Conservation (phyloP, 352 stramenopile genomes). For the Elongisporangium anandrum region DNA sequence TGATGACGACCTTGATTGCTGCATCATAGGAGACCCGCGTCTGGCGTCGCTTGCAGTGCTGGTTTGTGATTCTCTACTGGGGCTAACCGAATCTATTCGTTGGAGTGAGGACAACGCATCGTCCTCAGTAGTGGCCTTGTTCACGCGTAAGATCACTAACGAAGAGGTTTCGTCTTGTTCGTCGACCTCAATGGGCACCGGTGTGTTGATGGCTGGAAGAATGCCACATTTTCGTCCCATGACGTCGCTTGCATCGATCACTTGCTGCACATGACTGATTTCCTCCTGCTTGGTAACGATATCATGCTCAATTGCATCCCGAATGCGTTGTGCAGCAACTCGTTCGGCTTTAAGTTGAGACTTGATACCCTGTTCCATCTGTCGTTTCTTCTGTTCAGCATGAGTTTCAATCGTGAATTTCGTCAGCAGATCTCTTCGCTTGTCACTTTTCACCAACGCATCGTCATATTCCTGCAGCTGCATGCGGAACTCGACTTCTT, state of each 20-base stretch:
- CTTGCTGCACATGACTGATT: constrained; percentile 22
- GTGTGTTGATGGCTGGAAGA: constrained; percentile 52
- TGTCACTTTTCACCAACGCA: constrained; percentile 35
- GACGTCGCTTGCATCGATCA: constrained; percentile 29
- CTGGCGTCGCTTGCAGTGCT: too few relatives aligned
- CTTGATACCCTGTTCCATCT: constrained; percentile 3
- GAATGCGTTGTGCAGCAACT: not conserved
- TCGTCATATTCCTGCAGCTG: constrained; percentile 42
- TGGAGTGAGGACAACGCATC: not conserved
- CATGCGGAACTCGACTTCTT: constrained; percentile 39
- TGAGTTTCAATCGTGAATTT: constrained; percentile 43
- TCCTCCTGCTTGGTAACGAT: constrained; percentile 8
- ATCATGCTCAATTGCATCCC: constrained; percentile 1
- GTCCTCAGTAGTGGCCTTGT: constrained; percentile 10
- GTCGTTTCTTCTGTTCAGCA: constrained; percentile 11
- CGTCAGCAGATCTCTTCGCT: constrained; percentile 34
- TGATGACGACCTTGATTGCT: not conserved
- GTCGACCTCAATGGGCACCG: constrained; percentile 9
- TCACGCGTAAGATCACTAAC: constrained; percentile 46
- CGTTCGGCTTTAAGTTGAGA: constrained; percentile 3
- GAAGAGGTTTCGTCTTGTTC: constrained; percentile 60
- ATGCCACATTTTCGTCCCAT: constrained; percentile 42
- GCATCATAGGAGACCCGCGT: not conserved
- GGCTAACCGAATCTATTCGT: not conserved
- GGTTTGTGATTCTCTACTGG: too few relatives aligned